These are phyloP conservation scores for Coix lacrymajobi DNA, from an alignment of 176 grass and related monocot genomes.

Conservation along the genomic window DNA sequence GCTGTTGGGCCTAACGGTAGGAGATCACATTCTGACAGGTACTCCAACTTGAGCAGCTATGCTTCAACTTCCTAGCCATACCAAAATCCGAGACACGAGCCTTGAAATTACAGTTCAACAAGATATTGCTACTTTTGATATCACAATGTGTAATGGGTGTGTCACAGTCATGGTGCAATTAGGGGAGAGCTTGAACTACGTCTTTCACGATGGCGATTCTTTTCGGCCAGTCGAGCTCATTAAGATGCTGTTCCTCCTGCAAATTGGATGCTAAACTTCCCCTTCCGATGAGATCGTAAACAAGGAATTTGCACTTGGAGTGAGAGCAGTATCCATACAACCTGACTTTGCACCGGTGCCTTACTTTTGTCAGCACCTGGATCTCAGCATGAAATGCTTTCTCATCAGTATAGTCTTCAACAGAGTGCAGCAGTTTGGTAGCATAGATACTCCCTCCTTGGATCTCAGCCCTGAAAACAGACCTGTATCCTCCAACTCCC, in stretches of 20 bases:
- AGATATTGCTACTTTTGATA: conserved; percentile 35
- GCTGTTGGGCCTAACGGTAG: no score
- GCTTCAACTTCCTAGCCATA: conserved; percentile 20
- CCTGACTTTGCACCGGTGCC: conserved; percentile 28
- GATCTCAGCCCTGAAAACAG: conserved; percentile 20
- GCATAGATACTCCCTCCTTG: neutral
- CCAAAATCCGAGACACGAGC: conserved; percentile 30
- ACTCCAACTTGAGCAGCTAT: conserved; percentile 17
- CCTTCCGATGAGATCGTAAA: conserved; percentile 19
- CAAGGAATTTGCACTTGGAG: neutral
- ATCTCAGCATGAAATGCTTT: conserved; percentile 22
- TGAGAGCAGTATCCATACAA: conserved; percentile 29
- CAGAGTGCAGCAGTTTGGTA: conserved; percentile 9
- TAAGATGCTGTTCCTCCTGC: neutral
- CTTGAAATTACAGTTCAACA: neutral
- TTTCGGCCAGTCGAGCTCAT: neutral
- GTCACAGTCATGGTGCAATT: conserved; percentile 23
- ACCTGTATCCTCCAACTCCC: neutral
- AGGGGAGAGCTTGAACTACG: conserved; percentile 18
- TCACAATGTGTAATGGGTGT: conserved; percentile 22
- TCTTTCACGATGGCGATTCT: neutral
- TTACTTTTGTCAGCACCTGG: conserved; percentile 4
- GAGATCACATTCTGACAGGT: no score
- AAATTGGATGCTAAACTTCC: conserved; percentile 18
- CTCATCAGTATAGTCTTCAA: neutral